Conservation (phyloP, 345 rosid species). For the Euphorbia peplus region DNA sequence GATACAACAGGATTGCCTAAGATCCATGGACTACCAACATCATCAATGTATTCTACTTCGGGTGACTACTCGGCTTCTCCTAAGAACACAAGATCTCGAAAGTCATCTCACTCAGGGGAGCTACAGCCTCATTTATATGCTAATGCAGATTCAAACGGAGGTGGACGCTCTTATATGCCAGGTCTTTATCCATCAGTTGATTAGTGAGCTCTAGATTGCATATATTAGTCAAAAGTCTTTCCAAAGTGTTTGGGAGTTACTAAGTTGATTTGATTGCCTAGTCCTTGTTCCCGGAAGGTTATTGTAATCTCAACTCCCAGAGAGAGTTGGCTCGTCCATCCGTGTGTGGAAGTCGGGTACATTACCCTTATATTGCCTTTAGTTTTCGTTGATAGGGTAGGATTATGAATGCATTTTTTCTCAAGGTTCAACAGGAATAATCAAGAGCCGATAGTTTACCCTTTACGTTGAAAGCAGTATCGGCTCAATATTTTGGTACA, state of each 20-base stretch:
- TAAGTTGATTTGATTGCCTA: conserved; percentile 23
- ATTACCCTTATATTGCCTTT: conserved; percentile 6
- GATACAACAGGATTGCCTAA: conserved; percentile 79
- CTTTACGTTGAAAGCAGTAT: conserved; percentile 8
- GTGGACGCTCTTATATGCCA: conserved; percentile 44
- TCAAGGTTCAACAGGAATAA: conserved; percentile 27
- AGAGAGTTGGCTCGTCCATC: conserved; percentile 10
- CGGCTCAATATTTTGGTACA: conserved; percentile 6
- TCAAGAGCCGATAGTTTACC: conserved; percentile 23
- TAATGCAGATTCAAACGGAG: conserved; percentile 62
- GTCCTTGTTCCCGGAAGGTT: not conserved
- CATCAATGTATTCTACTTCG: conserved; percentile 50
- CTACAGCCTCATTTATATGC: conserved; percentile 53
- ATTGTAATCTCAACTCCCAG: conserved; percentile 10
- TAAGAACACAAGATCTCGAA: conserved; percentile 49
- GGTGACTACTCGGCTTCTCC: conserved; percentile 56
- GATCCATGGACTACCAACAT: conserved; percentile 68
- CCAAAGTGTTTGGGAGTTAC: not conserved
- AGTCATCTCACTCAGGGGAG: conserved; percentile 70
- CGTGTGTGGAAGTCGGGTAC: conserved; percentile 6
- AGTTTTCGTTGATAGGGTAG: conserved; percentile 21
- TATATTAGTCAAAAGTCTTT: conserved; percentile 5
- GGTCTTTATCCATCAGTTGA: conserved; percentile 45
- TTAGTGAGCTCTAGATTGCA: conserved; percentile 20
- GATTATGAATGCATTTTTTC: conserved; percentile 31